Evolutionary conservation across 2,329 filamentous ascomycete genomes (phyloP).

Genomic region (Fusarium globosum): DNA sequence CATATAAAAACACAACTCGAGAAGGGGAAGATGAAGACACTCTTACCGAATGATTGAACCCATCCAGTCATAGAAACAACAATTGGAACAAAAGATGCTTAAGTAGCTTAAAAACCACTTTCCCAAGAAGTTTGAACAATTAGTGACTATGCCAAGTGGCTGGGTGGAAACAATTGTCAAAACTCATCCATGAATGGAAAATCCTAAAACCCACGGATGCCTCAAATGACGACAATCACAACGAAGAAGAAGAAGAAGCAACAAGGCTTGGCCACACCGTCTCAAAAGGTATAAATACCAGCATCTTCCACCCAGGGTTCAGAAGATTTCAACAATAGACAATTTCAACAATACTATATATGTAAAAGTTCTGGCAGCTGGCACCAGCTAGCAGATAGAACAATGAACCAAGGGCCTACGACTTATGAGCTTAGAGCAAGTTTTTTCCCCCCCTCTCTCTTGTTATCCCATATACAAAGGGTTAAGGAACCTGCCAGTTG

Average conservation of each 20-base stretch:
- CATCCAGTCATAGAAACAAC: background rate
- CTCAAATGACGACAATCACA: background rate
- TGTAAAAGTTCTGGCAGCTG: background rate
- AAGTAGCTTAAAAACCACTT: background rate
- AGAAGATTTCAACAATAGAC: background rate
- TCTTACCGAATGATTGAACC: too few relatives aligned
- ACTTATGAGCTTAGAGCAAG: too few relatives aligned
- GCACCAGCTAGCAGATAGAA: background rate
- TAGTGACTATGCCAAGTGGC: background rate
- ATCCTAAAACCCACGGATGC: background rate
- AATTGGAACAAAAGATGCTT: background rate
- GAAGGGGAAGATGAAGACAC: background rate
- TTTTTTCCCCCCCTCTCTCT: too few relatives aligned
- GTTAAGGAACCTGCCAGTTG: too few relatives aligned
- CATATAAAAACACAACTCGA: background rate
- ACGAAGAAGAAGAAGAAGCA: background rate
- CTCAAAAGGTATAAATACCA: background rate
- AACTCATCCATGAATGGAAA: background rate
- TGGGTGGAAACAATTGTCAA: background rate
- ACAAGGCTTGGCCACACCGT: background rate
- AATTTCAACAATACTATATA: background rate
- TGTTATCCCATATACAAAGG: too few relatives aligned
- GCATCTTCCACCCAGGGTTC: fast-evolving
- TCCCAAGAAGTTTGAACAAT: background rate
- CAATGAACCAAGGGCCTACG: background rate